Evolutionary conservation across 2,329 filamentous ascomycete genomes (phyloP), one percentile per base, ranked within the genome.

Genomic region (Diaporthe citri): DNA sequence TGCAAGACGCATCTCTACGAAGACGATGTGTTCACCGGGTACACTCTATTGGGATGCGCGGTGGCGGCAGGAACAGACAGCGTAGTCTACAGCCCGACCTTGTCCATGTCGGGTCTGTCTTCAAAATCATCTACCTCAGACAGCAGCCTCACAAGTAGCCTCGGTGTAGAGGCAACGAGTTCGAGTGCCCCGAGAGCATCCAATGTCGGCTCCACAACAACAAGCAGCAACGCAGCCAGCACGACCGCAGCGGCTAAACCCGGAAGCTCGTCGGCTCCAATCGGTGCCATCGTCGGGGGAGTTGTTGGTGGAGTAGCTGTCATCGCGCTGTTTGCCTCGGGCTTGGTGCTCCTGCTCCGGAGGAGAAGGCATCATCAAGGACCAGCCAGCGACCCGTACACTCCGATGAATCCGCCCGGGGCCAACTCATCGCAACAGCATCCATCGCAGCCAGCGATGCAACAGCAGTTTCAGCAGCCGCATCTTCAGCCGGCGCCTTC

Each of bases 271-370:
- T 72, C 75, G 20, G 72, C 76, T 31, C 77, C 77, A 36, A 72
- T 78, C 8, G 82, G 80, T 39, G 76, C 82, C 73, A 82, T 84
- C 52, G 80, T 80, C 4, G 82, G 82, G 41, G 82, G 82, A 48
- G 82, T 81, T 10, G 79, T 84, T 3, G 82, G 79, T 73, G 82
- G 79, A 22, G 60, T 81, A 1, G 80, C 74, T 36, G 79, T 78
- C n/a, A 60, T 84, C 34, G 82, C 73, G 22, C 74, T 83, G 8
- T 77, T 83, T 73, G 74, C 70, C 69, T 59, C 81, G n/a, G 80
- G 76, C 55, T 77, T 78, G 74, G 80, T 82, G 72, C 78, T 80
- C 67, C 43, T 84, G n/a, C 66, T 80, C 48, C 82, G 82, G 43
- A 76, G 78, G 62, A 79, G 76, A 52, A 79, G 76, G 57, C 79